Evolutionary conservation across 2,329 filamentous ascomycete genomes (phyloP), one percentile per base, ranked within the genome.

Genomic region (Penicillium decumbens): DNA sequence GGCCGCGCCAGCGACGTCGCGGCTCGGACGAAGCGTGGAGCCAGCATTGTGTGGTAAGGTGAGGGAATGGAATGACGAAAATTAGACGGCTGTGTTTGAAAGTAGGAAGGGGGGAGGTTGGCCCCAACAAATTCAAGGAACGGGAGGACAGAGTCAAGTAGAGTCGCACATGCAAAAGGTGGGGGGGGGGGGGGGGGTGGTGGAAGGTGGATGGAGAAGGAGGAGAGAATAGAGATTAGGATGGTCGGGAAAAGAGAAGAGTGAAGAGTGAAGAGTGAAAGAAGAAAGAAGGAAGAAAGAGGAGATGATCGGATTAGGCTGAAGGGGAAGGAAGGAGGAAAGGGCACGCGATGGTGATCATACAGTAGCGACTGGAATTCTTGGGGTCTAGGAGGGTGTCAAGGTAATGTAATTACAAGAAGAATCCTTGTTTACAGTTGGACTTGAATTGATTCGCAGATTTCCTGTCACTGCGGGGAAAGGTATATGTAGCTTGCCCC

Each of bases 1-100:
- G 81, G 73, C 61, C 83, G 78, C 55, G 78, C 65, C 59, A 75
- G 73, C 65, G 76, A 78, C 55, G 72, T 60, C 65, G 66, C 59
- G 54, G 74, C 71, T 59, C 74, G 79, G 60, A 77, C 64, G 60
- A 83, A 67, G 64, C 77, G 77, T 63, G 69, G 63, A 53, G 65
- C 61, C 60, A 76, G 62, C 72, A 76, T 75, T 40, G 57, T 41
- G 24, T 29, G 37, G 43, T 43, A 24, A 5, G 41, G 7, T 28
- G 30, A 37, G 18, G 28, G 7, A 18, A 13, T 23, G 25, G 39
- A 45, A 45, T 37, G 44, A 37, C 43, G 43, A 51, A 35, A 49
- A 48, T 27, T 33, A 51, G 6, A n/a, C 15, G 18, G 10, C 27
- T 41, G n/a, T 4, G 38, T 13, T 32, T 32, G 24, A 35, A 41